Percentiles rank a stretch among this genome's conserved stretches.
phyloP scores from a whole-genome alignment of 768 basidiomycete species.

The Hortiboletus campestris region DNA sequence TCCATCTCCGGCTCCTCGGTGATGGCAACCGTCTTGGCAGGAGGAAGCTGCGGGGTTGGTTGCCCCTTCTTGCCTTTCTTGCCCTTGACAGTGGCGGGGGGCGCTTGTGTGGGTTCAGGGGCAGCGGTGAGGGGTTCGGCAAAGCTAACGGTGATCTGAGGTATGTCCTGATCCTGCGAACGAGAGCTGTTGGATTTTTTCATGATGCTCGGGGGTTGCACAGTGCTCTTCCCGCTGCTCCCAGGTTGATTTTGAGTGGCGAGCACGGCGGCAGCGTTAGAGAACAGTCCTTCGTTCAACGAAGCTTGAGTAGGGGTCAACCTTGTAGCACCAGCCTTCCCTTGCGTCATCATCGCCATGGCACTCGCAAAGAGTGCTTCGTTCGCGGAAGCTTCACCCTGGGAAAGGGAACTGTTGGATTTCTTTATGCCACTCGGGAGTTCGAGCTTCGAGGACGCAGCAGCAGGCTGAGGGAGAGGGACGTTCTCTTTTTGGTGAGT shows the following conservation, averaged over 20 bases:
- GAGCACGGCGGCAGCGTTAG: conserved; percentile 20
- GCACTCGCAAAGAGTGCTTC: conserved; percentile 28
- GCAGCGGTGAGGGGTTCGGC: conserved; percentile 5
- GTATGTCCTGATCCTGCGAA: conserved; percentile 26
- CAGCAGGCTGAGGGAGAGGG: conserved; percentile 10
- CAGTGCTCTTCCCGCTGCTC: conserved; percentile 1
- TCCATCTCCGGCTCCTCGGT: conserved; percentile 16
- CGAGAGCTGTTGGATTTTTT: conserved; percentile 29
- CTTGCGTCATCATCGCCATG: conserved; percentile 20
- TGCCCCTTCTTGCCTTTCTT: conserved; percentile 30
- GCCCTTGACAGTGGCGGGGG: conserved; percentile 11
- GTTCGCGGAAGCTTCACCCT: conserved; percentile 24
- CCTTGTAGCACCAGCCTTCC: conserved; percentile 1
- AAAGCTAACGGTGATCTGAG: conserved; percentile 28
- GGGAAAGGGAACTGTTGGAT: conserved; percentile 27
- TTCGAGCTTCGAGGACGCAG: conserved; percentile 20
- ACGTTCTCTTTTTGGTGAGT: conserved; percentile 30
- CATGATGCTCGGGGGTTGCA: conserved; percentile 22
- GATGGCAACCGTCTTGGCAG: conserved; percentile 14
- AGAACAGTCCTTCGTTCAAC: conserved; percentile 25
- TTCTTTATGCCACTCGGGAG: conserved; percentile 22
- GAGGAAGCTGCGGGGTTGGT: conserved; percentile 8
- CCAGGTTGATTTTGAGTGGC: conserved; percentile 9
- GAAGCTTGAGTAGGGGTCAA: conserved; percentile 21
- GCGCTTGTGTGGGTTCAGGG: conserved; percentile 11